Base-by-base conservation (phyloP, 1,284 basidiomycete species). In the Peniophora sp. region DNA sequence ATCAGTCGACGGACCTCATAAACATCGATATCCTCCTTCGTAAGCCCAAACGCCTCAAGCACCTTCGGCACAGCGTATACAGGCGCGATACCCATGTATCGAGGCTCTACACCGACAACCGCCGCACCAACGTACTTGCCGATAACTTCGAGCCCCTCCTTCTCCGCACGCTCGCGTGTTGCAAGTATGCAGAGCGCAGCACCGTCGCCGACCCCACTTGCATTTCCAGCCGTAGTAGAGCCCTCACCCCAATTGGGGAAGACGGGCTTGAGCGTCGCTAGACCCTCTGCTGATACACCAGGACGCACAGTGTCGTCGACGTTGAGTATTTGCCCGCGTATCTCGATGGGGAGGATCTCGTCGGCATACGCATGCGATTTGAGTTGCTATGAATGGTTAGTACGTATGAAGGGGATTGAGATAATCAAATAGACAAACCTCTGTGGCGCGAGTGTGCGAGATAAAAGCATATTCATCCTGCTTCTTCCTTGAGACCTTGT, bases 141-240 rank as follows among this genome's bases (percentile, higher is more conserved):
- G 35, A 97, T 58, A 58, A 99, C 83, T 25, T 89, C 80, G 72
- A 96, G 80, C 27, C 89, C 91, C 57, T 93, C 85, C 64, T 81
- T 80, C 69, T 90, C 80, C 17, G 96, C 96, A 45, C 82, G 79
- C 52, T 79, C 82, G 50, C 96, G 80, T 41, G 92, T 87, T 8
- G 91, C 92, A 56, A 99, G 72, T 48, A 99, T 78, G 53, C 92
- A 90, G 17, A 96, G 71, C 8, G 92, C 96, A 27, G 94, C 96
- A 50, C 96, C 96, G 65, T 99, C 96, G 10, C 93, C 93, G 27
- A 98, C 81, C 52, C 95, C 94, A 56, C 92, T 95, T 0, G 95
- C 92, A 66, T 97, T 97, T 19, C 89, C 89, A 46, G 92, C 83
- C 60, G 92, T 95, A 0, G 89, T 92, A 2, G 81, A 75, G 3